phyloP scores from a whole-genome alignment of 2,329 filamentous ascomycete species.

The Fusarium poae region DNA sequence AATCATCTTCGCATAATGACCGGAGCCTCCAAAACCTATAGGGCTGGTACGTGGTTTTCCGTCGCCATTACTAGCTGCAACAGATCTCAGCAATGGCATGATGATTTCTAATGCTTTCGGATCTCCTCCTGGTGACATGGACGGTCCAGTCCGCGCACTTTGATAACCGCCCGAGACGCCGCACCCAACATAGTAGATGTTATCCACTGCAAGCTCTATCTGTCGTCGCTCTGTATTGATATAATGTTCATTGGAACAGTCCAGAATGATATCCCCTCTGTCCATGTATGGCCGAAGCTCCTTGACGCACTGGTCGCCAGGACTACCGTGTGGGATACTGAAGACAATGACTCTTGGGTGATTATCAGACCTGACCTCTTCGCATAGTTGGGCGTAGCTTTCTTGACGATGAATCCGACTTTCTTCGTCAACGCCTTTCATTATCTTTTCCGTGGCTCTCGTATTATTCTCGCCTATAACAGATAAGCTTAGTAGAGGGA shows the following conservation, averaged over 20 bases:
- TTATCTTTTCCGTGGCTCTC: neutral
- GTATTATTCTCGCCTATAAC: neutral
- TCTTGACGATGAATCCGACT: neutral
- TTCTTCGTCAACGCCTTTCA: conserved; percentile 1
- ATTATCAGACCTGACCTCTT: neutral
- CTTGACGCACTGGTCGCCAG: conserved; percentile 7
- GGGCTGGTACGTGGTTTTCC: neutral
- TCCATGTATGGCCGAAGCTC: neutral
- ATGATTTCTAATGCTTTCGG: neutral
- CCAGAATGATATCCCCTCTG: conserved; percentile 8
- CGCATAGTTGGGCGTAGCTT: neutral
- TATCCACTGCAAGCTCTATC: neutral
- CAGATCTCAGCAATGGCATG: neutral
- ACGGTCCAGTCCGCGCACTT: neutral
- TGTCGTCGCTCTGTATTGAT: conserved; percentile 14
- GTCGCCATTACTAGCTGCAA: neutral
- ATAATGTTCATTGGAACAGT: conserved; percentile 15
- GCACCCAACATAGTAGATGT: conserved; percentile 4
- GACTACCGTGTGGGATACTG: neutral
- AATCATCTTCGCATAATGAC: conserved; percentile 82
- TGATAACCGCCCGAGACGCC: conserved; percentile 10
- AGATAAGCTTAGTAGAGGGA: accelerated
- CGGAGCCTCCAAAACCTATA: conserved; percentile 45
- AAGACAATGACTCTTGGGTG: conserved; percentile 8
- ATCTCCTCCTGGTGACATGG: conserved; percentile 11